Evolutionary conservation across 352 stramenopile species (phyloP), one percentile per base, ranked within the genome.

Genomic region (Halophytophthora batemanensis): DNA sequence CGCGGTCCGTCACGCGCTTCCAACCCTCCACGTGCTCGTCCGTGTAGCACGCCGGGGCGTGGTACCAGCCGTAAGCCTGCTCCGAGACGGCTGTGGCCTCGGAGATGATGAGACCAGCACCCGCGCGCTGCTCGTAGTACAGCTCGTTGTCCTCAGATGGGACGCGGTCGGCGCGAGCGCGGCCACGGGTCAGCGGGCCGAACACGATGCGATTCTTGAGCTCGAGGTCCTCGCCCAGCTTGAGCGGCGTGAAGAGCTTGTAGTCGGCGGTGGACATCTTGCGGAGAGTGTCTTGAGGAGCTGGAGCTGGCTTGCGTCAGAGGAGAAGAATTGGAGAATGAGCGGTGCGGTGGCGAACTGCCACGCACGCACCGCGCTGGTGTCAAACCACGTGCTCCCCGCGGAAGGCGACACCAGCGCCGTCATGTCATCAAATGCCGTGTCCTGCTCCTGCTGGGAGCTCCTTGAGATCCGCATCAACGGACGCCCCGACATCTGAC

Each of bases 61-160:
- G 45, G 45, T 53, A 69, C 56, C 69, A 75, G 11, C 50, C 56
- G 40, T 68, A 71, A 11, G 53, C 70, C 19, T 74, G 52, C 35
- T 80, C 69, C 0, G 56, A 74, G 40, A 92, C 50, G 2, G 47
- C 55, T 1, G 71, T 82, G 14, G 43, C 71, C 51, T 92, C 81
- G 8, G 75, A 82, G 41, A 92, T 82, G 53, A 90, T 59, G 6
- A 89, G 56, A 4, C 82, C 82, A 6, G 58, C 74, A 11, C 66
- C 65, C 1, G 77, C 70, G 37, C 76, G 74, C 52, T 87, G 73
- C 17, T 66, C 54, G 59, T 89, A 89, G 61, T 89, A 87, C 11
- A 76, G 28, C 11, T 64, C 64, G 41, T 79, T 77, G 39, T 83
- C 44, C 21, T 84, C 72, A 22, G 63, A 70, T 2, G 76, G 69